Evolutionary conservation across 2,329 filamentous ascomycete species (phyloP), one percentile per base, ranked within the genome.

Genomic region (Colletotrichum agaves): DNA sequence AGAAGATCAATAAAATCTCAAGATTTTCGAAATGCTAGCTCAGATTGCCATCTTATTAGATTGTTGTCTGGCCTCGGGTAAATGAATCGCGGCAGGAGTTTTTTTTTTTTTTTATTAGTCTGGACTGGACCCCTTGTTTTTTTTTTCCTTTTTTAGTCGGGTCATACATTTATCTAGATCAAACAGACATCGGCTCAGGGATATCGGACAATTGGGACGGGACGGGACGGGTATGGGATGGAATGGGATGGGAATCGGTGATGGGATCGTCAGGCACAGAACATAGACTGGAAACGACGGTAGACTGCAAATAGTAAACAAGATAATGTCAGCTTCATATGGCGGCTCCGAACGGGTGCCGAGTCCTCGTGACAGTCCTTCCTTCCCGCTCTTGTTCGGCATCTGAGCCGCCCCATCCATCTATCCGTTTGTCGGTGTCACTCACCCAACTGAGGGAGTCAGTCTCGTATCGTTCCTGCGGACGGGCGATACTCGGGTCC

Each of bases 241-340:
- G 61, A 46, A 44, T 15, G 27, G 21, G 43, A 61, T 27, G 21
- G 47, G 13, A 17, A 12, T 3, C 21, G 21, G 53, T 39, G 3
- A 35, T 17, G 2, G 23, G 15, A 27, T 50, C 35, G 21, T 44
- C 61, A 13, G 21, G 50, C 17, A 50, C 46, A 49, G n/a, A n/a
- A 11, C 13, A 53, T 33, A 17, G 37, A 46, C 8, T 8, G n/a
- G 19, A 47, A 35, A 50, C 33, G 19, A 27, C 21, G 4, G 21
- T 63, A 47, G 60, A 67, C 44, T 67, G 39, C 60, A 47, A 63
- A 63, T 41, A 41, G 21, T 50, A 50, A 15, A 17, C 31, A 35
- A 35, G 13, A 31, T 4, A 27, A 53, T 6, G 8, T 35, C 17
- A n/a, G 7, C 33, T 39, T 33, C 44, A 27, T 15, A 15, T 47